Base-by-base conservation (phyloP, 2,329 filamentous ascomycete genomes). In the Colletotrichum plurivorum region DNA sequence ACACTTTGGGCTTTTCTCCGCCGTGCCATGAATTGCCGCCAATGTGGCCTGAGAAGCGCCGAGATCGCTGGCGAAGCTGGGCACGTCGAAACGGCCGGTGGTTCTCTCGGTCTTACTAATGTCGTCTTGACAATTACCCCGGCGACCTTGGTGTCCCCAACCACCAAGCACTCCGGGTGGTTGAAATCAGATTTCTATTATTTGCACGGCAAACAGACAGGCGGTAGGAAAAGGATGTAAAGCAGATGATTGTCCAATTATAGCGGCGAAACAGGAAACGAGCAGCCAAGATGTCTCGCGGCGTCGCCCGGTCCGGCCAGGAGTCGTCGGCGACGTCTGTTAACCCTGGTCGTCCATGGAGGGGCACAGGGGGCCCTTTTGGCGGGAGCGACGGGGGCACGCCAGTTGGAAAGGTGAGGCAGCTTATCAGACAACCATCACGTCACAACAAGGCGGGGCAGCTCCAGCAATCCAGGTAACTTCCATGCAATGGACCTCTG, bases 391-490 rank as follows among this genome's bases (percentile, higher is more conserved):
- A 48, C 45, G 45, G 41, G 56, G 45, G 13, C 22, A 15, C n/a
- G 36, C 48, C 36, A 68, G 52, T 31, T 45, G 48, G 53, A 58
- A 53, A 64, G 60, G 27, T 56, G 46, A 46, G 56, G 55, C 53
- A 39, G 16, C 52, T 62, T 63, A 65, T 69, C 66, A 70, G 64
- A 60, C 65, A 71, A 73, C 66, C 62, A 73, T 74, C 71, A 74
- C 73, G 73, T 73, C 72, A 74, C 69, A 52, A 20, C 60, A 41
- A 20, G 49, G 67, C 56, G 67, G 67, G 67, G 67, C 62, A 60
- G 49, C 53, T 59, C 48, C n/a, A 36, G n/a, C 18, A n/a, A 25
- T 59, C 48, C n/a, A 36, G n/a, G 27, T 25, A 25, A 48, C 31
- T 36, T 31, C 22, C 49, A 15, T 25, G 22, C 22, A 25, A 25